Evolutionary conservation across 2,329 filamentous ascomycete genomes (phyloP).

Genomic region (Chrysosporium queenslandicum): DNA sequence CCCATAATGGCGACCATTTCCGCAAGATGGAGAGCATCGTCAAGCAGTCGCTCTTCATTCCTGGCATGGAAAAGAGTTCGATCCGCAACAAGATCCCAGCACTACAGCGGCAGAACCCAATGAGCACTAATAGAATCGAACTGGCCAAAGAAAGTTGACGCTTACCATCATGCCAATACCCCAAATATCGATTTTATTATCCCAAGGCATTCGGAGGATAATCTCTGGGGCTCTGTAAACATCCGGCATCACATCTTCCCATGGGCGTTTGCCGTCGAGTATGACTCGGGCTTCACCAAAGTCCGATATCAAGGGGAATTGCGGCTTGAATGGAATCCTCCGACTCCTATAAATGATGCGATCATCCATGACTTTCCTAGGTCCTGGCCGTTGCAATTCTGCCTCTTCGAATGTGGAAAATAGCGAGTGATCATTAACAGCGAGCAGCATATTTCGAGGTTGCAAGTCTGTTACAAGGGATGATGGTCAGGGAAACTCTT

Average conservation of each 20-base stretch:
- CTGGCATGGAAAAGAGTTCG: conserved; percentile 2
- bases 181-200: conserved; percentile 22
- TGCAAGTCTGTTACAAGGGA: conserved; percentile 13
- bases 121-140: not conserved
- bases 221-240: conserved; percentile 7
- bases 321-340: conserved; percentile 1
- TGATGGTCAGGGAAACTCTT: too few species aligned
- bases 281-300: conserved; percentile 11
- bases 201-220: conserved; percentile 21
- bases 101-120: not conserved
- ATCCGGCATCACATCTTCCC: not conserved
- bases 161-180: conserved; percentile 21
- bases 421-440: conserved; percentile 5
- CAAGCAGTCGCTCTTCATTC: conserved; percentile 2
- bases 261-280: not conserved
- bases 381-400: conserved; percentile 11
- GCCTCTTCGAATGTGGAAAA: conserved; percentile 14
- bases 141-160: not conserved
- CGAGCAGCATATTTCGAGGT: conserved; percentile 14
- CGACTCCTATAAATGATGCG: conserved; percentile 14
- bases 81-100: conserved; percentile 12
- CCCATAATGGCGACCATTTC: conserved; percentile 20
- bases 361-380: conserved; percentile 14
- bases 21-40: conserved; percentile 18
- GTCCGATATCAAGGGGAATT: conserved; percentile 12